Conservation (phyloP, 78 protist genomes). For the Reticulomyxa filosa region DNA sequence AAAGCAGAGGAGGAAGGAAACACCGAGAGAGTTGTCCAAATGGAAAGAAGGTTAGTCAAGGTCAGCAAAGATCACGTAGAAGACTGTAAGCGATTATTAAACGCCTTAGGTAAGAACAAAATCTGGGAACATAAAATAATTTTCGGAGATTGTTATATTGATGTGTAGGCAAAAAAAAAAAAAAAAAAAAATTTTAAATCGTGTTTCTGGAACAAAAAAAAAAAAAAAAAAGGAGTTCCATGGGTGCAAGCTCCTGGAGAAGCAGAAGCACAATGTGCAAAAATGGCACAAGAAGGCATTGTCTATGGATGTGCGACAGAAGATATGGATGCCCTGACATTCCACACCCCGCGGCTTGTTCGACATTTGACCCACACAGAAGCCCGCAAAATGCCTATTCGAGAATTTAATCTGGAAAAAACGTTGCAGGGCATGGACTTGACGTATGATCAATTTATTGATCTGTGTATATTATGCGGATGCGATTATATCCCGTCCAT, state of each 20-base stretch:
- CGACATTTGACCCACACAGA: background rate
- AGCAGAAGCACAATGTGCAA: conserved; percentile 97
- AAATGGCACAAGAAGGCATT: background rate
- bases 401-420: background rate
- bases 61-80: conserved; percentile 64
- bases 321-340: conserved; percentile 93
- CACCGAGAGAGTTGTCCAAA: conserved; percentile 48
- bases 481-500: conserved; percentile 7
- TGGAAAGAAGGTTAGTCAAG: conserved; percentile 16
- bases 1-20: conserved; percentile 62
- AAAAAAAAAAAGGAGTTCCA: too few species aligned
- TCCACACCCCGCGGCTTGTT: conserved; percentile 38
- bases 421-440: background rate
- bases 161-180: too few species aligned
- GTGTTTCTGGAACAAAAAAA: too few species aligned
- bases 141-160: too few species aligned
- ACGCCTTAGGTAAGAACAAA: too few species aligned
- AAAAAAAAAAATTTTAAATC: too few species aligned
- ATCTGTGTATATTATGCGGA: conserved; percentile 9
- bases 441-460: background rate
- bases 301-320: conserved; percentile 78
- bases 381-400: background rate
- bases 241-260: conserved; percentile 91
- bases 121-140: too few species aligned
- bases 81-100: conserved; percentile 68